phyloP scores from a whole-genome alignment of 495 filamentous ascomycete species.

The Podospora australis region DNA sequence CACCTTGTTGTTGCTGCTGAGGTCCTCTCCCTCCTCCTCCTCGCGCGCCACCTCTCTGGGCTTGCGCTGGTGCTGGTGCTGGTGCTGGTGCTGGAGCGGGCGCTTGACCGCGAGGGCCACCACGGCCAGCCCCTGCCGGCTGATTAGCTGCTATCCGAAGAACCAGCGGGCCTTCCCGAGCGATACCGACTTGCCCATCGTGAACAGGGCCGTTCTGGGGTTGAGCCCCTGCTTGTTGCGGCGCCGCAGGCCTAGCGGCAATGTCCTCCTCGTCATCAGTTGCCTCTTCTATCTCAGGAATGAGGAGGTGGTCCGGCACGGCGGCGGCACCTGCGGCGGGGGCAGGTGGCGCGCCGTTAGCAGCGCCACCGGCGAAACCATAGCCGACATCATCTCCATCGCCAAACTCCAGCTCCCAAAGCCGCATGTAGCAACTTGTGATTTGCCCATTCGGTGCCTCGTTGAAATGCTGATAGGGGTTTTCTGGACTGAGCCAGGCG shows the following conservation, averaged over 20 bases:
- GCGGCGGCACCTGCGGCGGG: neutral
- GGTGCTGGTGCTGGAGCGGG: conserved; percentile 12
- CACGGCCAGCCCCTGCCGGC: conserved; percentile 19
- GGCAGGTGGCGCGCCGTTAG: conserved; percentile 11
- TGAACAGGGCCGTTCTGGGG: conserved; percentile 4
- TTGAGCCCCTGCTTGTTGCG: conserved; percentile 2
- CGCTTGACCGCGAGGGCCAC: conserved; percentile 21
- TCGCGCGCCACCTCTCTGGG: neutral
- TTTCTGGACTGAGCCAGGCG: conserved; percentile 68
- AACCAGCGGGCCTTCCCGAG: conserved; percentile 49
- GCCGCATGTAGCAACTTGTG: conserved; percentile 66
- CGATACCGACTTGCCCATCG: conserved; percentile 30
- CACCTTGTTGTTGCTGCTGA: conserved; percentile 12
- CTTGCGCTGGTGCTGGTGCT: neutral
- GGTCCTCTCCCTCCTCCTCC: conserved; percentile 6
- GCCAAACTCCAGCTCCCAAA: conserved; percentile 85
- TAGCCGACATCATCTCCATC: conserved; percentile 59
- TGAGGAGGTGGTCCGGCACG: conserved; percentile 14
- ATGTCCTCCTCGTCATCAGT: conserved; percentile 21
- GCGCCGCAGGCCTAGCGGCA: conserved; percentile 2
- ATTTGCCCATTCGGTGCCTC: conserved; percentile 37
- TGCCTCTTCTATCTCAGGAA: conserved; percentile 21
- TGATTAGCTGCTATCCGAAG: conserved; percentile 42
- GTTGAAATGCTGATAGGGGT: conserved; percentile 90
- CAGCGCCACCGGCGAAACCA: conserved; percentile 45